Evolutionary conservation across 495 filamentous ascomycete species (phyloP).

Genomic region (Xylaria curta): DNA sequence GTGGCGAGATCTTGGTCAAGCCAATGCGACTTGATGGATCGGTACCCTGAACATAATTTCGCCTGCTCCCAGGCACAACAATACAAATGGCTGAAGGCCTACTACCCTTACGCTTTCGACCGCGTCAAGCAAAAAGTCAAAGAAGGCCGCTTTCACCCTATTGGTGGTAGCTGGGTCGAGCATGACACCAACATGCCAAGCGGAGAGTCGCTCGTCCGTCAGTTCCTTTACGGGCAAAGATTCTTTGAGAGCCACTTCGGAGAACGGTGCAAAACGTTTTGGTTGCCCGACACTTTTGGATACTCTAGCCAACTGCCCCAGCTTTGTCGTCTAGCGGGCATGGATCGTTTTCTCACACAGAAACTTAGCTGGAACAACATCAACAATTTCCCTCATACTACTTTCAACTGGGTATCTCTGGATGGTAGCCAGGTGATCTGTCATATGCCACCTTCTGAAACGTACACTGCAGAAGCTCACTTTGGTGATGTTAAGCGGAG

Average conservation of each 20-base stretch:
- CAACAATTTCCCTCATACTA: conserved; percentile 98
- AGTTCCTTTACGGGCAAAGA: conserved; percentile 92
- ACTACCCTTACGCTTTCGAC: conserved; percentile 87
- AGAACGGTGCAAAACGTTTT: conserved; percentile 87
- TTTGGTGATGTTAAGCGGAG: conserved; percentile 95
- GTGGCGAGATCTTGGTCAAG: conserved; percentile 95
- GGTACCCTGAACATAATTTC: conserved; percentile 94
- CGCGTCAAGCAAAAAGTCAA: conserved; percentile 90
- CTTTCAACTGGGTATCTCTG: conserved; percentile 95
- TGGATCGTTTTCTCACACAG: conserved; percentile 96
- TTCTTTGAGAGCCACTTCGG: conserved; percentile 96
- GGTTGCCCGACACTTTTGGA: conserved; percentile 97
- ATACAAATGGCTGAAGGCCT: conserved; percentile 93
- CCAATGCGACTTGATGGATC: conserved; percentile 91
- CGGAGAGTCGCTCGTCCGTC: conserved; percentile 92
- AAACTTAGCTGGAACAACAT: conserved; percentile 96
- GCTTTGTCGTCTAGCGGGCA: conserved; percentile 87
- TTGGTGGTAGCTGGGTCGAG: conserved; percentile 98
- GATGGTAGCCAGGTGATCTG: conserved; percentile 96
- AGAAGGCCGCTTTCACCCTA: conserved; percentile 88
- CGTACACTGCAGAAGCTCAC: conserved; percentile 91
- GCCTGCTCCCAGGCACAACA: conserved; percentile 93
- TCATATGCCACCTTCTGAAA: conserved; percentile 94
- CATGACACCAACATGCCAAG: conserved; percentile 98
- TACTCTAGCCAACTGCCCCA: conserved; percentile 96